Percentiles rank a stretch among this genome's conserved stretches.
Evolutionary conservation across 1,139 yeast genomes (phyloP).

Genomic region (Kluyveromyces sp.): DNA sequence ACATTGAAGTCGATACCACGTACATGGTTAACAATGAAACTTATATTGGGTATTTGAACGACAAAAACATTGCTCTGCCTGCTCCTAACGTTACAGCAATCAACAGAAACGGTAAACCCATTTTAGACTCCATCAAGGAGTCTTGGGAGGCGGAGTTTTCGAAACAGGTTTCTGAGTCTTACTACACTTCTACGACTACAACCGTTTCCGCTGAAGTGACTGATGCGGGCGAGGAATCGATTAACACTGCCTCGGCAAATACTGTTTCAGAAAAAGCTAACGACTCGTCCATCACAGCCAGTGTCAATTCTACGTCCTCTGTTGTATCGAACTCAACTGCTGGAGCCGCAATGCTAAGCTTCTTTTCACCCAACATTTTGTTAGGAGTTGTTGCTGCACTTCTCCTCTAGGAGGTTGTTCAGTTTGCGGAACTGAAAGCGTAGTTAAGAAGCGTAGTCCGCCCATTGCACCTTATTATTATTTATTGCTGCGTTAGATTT

Average conservation of each 20-base stretch:
- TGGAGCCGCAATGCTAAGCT: not conserved
- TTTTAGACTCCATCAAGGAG: constrained; percentile 27
- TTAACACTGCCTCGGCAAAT: not conserved
- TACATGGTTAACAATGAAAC: constrained; percentile 37
- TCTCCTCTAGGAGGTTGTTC: too few species aligned
- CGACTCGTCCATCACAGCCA: constrained; percentile 15
- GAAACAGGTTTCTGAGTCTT: constrained; percentile 20
- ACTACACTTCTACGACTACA: constrained; percentile 29
- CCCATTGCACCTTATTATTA: too few species aligned
- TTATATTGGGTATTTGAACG: constrained; percentile 36
- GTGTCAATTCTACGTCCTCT: constrained; percentile 10
- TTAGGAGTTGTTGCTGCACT: constrained; percentile 2
- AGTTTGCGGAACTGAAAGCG: too few species aligned
- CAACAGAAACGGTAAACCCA: constrained; percentile 36
- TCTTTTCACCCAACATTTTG: not conserved
- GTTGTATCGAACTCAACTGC: not conserved
- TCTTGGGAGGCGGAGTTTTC: constrained; percentile 26
- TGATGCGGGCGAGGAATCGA: constrained; percentile 16
- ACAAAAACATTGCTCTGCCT: constrained; percentile 33
- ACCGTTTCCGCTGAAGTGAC: constrained; percentile 24
- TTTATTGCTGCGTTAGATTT: too few species aligned
- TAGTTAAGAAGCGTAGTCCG: too few species aligned
- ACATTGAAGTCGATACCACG: constrained; percentile 35
- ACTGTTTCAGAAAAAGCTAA: too few species aligned
- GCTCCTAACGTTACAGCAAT: constrained; percentile 36